phyloP scores from a whole-genome alignment of 2,329 filamentous ascomycete genomes.

The Pseudogymnoascus sp. region DNA sequence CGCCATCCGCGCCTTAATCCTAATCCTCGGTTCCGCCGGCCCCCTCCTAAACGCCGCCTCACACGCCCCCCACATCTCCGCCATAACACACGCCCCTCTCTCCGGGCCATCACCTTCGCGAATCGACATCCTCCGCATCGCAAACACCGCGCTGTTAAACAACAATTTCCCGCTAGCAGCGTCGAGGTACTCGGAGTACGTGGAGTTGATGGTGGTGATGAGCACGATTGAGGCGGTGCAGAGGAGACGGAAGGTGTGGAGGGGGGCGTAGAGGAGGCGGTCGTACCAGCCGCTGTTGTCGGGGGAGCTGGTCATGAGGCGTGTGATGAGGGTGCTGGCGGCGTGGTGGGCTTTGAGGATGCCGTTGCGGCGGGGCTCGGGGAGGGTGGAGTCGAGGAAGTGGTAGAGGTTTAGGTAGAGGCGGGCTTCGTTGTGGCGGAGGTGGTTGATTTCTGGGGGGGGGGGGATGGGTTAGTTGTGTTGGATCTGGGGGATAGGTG shows the following conservation, averaged over 20 bases:
- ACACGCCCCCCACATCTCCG: constrained; percentile 11
- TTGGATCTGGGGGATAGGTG: neutral
- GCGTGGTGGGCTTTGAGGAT: constrained; percentile 13
- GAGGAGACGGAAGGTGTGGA: constrained; percentile 8
- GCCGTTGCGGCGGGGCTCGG: constrained; percentile 4
- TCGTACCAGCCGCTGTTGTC: constrained; percentile 4
- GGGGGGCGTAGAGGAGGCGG: constrained; percentile 9
- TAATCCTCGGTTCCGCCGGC: neutral
- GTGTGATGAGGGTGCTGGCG: constrained; percentile 9
- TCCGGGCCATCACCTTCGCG: constrained; percentile 11
- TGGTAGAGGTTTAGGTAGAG: constrained; percentile 20
- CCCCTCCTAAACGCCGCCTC: neutral
- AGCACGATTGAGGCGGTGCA: constrained; percentile 9
- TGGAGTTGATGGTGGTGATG: constrained; percentile 12
- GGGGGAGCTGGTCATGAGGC: neutral
- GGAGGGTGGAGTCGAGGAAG: constrained; percentile 17
- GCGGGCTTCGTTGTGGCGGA: constrained; percentile 16
- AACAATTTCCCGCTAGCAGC: neutral
- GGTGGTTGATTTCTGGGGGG: neutral
- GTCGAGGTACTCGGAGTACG: constrained; percentile 12
- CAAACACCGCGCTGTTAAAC: constrained; percentile 9
- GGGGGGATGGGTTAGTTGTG: neutral
- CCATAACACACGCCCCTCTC: constrained; percentile 9
- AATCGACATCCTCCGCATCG: neutral
- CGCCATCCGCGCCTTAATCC: neutral